phyloP scores from a whole-genome alignment of 2,329 filamentous ascomycete species.

The Microsporum ferrugineum region DNA sequence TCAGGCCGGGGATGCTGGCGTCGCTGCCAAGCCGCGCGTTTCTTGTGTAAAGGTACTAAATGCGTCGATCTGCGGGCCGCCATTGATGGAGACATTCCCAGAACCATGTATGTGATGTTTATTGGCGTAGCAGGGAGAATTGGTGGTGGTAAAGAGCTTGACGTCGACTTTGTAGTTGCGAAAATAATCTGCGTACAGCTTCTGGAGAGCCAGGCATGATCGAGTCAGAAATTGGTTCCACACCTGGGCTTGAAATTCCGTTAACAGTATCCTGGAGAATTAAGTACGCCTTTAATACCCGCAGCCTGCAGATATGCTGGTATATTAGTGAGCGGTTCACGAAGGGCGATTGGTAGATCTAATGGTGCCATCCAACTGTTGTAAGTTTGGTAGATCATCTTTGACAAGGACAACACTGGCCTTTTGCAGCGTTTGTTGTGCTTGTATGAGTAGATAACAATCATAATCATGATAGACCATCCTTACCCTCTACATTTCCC shows the following conservation, averaged over 20 bases:
- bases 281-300: background rate
- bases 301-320: background rate
- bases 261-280: background rate
- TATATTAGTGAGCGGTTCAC: background rate
- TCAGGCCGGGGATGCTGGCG: background rate
- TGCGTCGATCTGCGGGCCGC: background rate
- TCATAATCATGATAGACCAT: too few species aligned
- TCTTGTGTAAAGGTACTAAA: background rate
- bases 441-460: background rate
- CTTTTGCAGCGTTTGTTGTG: background rate
- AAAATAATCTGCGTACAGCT: background rate
- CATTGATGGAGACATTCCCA: background rate
- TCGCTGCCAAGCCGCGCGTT: background rate
- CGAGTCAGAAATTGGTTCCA: background rate
- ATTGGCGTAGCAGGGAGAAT: background rate
- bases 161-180: background rate
- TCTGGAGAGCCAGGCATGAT: background rate
- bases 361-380: too few species aligned
- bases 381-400: background rate
- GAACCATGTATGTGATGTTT: background rate
- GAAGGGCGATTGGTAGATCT: too few species aligned
- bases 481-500: too few species aligned
- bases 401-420: background rate
- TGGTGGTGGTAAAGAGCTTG: background rate
- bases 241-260: background rate